phyloP scores from a whole-genome alignment of 495 filamentous ascomycete genomes.

The Penicillium longicatenatum region DNA sequence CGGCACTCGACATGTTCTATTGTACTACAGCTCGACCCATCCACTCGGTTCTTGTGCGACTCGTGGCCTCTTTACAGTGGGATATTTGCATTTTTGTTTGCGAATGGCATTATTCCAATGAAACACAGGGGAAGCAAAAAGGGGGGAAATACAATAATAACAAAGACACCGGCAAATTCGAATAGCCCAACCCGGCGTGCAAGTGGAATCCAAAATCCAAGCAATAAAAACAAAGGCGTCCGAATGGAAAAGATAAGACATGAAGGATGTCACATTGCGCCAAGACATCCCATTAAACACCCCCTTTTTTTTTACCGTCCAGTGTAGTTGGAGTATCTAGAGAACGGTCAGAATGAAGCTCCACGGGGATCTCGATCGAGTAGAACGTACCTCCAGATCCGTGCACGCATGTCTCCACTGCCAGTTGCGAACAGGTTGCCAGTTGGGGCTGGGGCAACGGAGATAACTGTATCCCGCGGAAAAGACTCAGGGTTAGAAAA shows the following conservation, averaged over 20 bases:
- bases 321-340: slow-evolving; percentile 48
- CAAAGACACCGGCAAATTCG: slow-evolving; percentile 17
- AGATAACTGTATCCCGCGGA: slow-evolving; percentile 63
- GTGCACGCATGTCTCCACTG: slow-evolving; percentile 85
- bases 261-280: slow-evolving; percentile 40
- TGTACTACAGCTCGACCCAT: not conserved
- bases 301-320: slow-evolving; percentile 41
- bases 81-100: slow-evolving; percentile 13
- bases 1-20: slow-evolving; percentile 5
- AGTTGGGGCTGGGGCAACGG: slow-evolving; percentile 80
- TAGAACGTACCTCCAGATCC: slow-evolving; percentile 78
- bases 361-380: not conserved
- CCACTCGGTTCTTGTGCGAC: not conserved
- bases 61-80: slow-evolving; percentile 4
- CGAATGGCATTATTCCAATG: slow-evolving; percentile 5
- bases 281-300: slow-evolving; percentile 37
- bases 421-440: slow-evolving; percentile 84
- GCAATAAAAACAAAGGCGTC: not conserved
- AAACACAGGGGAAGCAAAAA: not conserved
- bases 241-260: slow-evolving; percentile 7
- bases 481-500: slow-evolving; percentile 6
- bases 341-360: not conserved
- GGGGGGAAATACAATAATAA: slow-evolving; percentile 6
- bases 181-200: slow-evolving; percentile 24
- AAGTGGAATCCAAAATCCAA: slow-evolving; percentile 18